Percentiles rank a stretch among this genome's conserved stretches.
Conservation (phyloP, 164 flowering plant genomes). For the Buxus sempervirens region DNA sequence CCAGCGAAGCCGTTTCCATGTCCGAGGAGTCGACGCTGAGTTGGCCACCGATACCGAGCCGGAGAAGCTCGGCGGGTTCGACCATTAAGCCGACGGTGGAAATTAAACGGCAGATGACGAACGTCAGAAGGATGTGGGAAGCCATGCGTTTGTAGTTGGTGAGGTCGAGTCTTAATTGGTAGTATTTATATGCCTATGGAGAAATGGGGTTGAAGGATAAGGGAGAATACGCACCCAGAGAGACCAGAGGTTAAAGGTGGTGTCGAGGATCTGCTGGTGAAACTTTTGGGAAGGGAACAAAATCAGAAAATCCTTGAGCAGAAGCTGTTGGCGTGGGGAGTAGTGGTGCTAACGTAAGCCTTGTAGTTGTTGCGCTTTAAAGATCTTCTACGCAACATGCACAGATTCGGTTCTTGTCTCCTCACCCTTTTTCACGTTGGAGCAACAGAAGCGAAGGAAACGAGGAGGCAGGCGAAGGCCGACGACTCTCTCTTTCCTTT, state of each 20-base stretch:
- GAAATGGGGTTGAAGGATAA: slow-evolving; percentile 21
- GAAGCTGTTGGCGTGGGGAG: slow-evolving; percentile 33
- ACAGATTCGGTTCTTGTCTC: slow-evolving; percentile 31
- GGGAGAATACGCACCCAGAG: slow-evolving; percentile 19
- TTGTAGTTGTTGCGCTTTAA: slow-evolving; percentile 46
- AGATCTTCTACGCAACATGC: slow-evolving; percentile 60
- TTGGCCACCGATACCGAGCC: slow-evolving; percentile 40
- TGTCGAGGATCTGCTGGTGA: slow-evolving; percentile 4
- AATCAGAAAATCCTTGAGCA: slow-evolving; percentile 25
- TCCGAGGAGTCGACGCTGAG: slow-evolving; percentile 48
- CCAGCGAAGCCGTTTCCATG: slow-evolving; percentile 50
- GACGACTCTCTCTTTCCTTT: not conserved
- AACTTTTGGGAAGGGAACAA: slow-evolving; percentile 25
- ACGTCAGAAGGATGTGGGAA: slow-evolving; percentile 33
- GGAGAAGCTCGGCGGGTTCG: slow-evolving; percentile 39
- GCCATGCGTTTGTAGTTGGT: too few relatives aligned
- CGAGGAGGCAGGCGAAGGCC: too few relatives aligned
- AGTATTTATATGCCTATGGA: too few relatives aligned
- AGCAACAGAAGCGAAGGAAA: not conserved
- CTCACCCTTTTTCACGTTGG: slow-evolving; percentile 1
- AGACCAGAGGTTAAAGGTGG: too few relatives aligned
- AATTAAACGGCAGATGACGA: slow-evolving; percentile 50
- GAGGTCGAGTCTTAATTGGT: too few relatives aligned
- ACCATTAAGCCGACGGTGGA: slow-evolving; percentile 55
- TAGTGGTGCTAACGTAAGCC: slow-evolving; percentile 54